Base-by-base conservation (phyloP, 768 basidiomycete species). In the Lactifluus subvellereus region DNA sequence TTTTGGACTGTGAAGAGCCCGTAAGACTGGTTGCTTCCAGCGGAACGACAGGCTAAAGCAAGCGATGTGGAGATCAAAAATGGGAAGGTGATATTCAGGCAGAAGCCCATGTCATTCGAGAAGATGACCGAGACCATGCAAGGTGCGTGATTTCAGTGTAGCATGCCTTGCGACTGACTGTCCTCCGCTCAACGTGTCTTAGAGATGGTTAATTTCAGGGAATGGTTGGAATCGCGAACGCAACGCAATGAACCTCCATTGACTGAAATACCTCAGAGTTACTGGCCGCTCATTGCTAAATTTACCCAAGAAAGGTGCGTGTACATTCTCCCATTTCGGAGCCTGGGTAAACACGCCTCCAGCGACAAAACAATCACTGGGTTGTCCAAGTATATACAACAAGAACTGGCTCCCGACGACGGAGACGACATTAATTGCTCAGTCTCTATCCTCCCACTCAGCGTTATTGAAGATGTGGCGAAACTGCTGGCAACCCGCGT, bases 231-330 rank as follows among this genome's bases (percentile, higher is more conserved):
- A 66, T 75, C 78, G 48, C 79, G 80, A 58, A 75, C 84, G 27
- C 73, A 77, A 51, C 74, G 73, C 14, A 73, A 79, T 55, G 78
- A 80, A 18, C 73, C 78, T 1, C 79, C 85, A n/a, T 73, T 94
- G 33, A 71, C 71, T 8, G 71, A 69, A 6, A 81, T 94, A 54
- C 87, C 92, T 0, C 81, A 86, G 4, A 83, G 88, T 64, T 80
- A 93, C 71, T 79, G 76, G 66, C 83, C 90, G 1, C 75, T 95
- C 30, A 82, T 96, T 67, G 92, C 85, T 6, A 93, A 94, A 72
- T 74, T 94, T 45, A 84, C 84, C 0, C 89, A 93, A 66, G 94
- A 96, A 75, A 94, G 92, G 94, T 92, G 54, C 57, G 77, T 68
- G 18, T 27, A 13, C 7, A 4, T 30, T 38, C 20, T 58, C 32